Conservation (phyloP, 805 yeast genomes). For the Ogataea degrootiae region DNA sequence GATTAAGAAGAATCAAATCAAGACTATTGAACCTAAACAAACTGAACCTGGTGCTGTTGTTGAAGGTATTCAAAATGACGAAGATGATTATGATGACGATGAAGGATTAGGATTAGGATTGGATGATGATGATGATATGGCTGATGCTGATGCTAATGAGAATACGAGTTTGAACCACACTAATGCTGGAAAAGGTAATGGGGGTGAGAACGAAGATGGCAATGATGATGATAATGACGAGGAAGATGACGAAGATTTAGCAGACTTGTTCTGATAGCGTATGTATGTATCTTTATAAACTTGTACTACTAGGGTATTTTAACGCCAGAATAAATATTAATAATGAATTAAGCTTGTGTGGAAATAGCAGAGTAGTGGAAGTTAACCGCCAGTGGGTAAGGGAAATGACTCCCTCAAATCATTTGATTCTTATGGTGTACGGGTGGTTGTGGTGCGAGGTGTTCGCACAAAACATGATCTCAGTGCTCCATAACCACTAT, state of each 20-base stretch:
- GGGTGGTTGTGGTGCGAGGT: no score
- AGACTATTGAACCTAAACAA: constrained; percentile 25
- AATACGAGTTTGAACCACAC: constrained; percentile 18
- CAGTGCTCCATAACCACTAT: no score
- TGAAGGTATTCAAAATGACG: constrained; percentile 38
- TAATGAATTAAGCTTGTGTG: not conserved
- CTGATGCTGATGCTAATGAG: constrained; percentile 25
- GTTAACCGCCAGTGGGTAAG: no score
- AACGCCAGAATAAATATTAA: not conserved
- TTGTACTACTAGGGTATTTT: no score
- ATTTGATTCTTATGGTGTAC: no score
- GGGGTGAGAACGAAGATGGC: constrained; percentile 15
- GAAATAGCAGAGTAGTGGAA: no score
- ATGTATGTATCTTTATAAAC: not conserved
- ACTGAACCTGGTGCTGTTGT: constrained; percentile 33
- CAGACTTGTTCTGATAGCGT: constrained; percentile 21
- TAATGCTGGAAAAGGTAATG: constrained; percentile 22
- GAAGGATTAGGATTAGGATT: constrained; percentile 25
- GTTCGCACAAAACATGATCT: no score
- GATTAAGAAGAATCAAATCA: constrained; percentile 64
- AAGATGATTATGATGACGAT: constrained; percentile 12
- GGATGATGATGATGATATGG: constrained; percentile 26
- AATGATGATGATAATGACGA: constrained; percentile 25
- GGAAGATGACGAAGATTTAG: constrained; percentile 30
- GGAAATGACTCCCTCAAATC: no score